Percentiles rank a stretch among this genome's conserved stretches.
These are phyloP conservation scores for Bipolaris victoriae DNA, from an alignment of 2,329 filamentous ascomycete genomes.

Conservation along the genomic window DNA sequence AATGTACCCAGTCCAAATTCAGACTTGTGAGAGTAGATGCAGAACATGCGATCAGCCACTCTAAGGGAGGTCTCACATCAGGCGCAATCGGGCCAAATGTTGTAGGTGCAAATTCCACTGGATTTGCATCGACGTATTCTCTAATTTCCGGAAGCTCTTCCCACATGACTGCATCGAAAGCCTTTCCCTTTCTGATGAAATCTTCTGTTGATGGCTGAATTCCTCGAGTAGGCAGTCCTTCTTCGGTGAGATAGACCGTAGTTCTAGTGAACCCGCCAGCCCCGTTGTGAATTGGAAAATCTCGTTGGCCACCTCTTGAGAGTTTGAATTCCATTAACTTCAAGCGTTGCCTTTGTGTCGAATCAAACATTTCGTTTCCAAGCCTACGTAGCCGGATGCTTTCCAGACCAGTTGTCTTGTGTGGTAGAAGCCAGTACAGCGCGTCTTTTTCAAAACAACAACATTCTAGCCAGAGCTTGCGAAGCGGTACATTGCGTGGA, in stretches of 20 bases:
- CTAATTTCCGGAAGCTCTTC: slow-evolving; percentile 31
- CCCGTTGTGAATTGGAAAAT: slow-evolving; percentile 37
- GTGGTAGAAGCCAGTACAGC: slow-evolving; percentile 18
- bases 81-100: neutral
- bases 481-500: slow-evolving; percentile 38
- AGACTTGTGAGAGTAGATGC: slow-evolving; percentile 40
- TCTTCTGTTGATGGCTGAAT: slow-evolving; percentile 14
- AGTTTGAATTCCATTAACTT: slow-evolving; percentile 33
- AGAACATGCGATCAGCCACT: slow-evolving; percentile 29
- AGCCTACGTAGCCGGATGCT: slow-evolving; percentile 52
- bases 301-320: slow-evolving; percentile 39
- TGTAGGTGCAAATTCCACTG: slow-evolving; percentile 8
- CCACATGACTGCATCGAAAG: slow-evolving; percentile 38
- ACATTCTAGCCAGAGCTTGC: slow-evolving; percentile 56
- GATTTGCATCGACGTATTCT: slow-evolving; percentile 27
- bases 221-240: slow-evolving; percentile 9
- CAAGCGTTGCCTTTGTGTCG: slow-evolving; percentile 23
- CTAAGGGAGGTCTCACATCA: slow-evolving; percentile 19
- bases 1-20: slow-evolving; percentile 46
- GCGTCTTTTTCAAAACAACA: slow-evolving; percentile 42
- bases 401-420: slow-evolving; percentile 46
- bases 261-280: slow-evolving; percentile 41
- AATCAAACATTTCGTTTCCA: slow-evolving; percentile 33
- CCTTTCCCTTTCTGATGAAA: slow-evolving; percentile 24
- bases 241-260: slow-evolving; percentile 32